Evolutionary conservation across 129 eudicot genomes (phyloP), one percentile per base, ranked within the genome.

Genomic region (Chrysanthemum makinoi): DNA sequence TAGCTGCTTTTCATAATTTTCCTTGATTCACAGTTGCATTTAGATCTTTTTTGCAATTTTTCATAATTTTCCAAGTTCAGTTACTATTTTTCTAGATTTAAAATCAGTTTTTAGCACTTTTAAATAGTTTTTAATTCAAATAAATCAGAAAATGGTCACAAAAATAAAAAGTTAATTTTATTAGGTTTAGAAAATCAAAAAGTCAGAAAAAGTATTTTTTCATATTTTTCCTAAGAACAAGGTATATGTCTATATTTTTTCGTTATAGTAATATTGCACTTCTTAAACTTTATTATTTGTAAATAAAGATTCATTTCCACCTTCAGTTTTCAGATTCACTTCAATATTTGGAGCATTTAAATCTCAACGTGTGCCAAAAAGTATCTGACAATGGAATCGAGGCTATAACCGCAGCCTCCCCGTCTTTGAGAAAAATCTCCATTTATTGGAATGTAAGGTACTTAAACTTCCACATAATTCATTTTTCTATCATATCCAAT

Each of bases 381-480:
- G 80, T 94, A 13, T 85, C 97, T 55, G 99, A 94, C 65, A 65
- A 73, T 56, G 99, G 99, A 73, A 72, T 94, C 65, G 96, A 82
- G 78, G 83, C 81, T 58, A 84, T 94, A 75, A 94, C 97, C 0
- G 70, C 65, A 66, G 72, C 55, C 30, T 86, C 83, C 65, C 87
- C 93, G 1, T 82, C 78, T 65, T 74, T 94, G 71, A 87, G 80
- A 77, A 80, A 72, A 63, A 87, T 94, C 82, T 94, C 99, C 52
- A 90, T 94, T 70, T 94, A 94, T 65, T 94, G 99, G 99, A 94
- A 94, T 71, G 90, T 94, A 58, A 93, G 98, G 98, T 93, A 86
- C 66, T 47, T 69, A 22, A 70, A 47, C 59, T 50, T 54, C 64
- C 72, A 67, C 35, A 9, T 20, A 10, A 17, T 74, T 61, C 39